A percentile compares a stretch with the other conserved stretches of the same genome.
These are phyloP conservation scores for Kazachstania martiniae DNA, from an alignment of 805 yeast species.

Conservation along the genomic window DNA sequence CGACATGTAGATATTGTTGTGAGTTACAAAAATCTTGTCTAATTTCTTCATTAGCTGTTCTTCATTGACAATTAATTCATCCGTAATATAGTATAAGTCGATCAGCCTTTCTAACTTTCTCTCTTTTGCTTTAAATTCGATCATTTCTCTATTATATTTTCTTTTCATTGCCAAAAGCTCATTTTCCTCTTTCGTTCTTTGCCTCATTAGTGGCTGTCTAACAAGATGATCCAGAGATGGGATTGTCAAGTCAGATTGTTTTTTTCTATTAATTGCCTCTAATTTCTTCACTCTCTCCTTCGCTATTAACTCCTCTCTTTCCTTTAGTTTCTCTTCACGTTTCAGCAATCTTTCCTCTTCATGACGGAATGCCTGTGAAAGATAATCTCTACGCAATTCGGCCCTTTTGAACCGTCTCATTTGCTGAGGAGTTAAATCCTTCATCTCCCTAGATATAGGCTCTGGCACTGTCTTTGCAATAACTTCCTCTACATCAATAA, in stretches of 20 bases:
- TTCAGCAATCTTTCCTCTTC: constrained; percentile 41
- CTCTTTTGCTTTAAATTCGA: constrained; percentile 42
- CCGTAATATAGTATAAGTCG: constrained; percentile 61
- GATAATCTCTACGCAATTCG: constrained; percentile 61
- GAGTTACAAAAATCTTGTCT: constrained; percentile 20
- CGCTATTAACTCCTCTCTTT: constrained; percentile 30
- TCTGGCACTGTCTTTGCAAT: constrained; percentile 41
- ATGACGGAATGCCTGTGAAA: constrained; percentile 47
- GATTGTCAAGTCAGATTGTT: constrained; percentile 44
- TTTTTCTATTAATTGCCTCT: constrained; percentile 11
- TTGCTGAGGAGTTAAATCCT: constrained; percentile 12
- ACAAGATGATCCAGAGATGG: constrained; percentile 68
- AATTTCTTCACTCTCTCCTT: constrained; percentile 27
- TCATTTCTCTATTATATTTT: constrained; percentile 50
- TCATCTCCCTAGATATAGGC: constrained; percentile 28
- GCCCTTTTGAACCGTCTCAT: constrained; percentile 29
- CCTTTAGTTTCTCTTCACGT: constrained; percentile 19
- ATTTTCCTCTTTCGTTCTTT: constrained; percentile 61
- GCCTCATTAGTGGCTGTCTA: constrained; percentile 59
- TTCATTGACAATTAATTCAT: constrained; percentile 63
- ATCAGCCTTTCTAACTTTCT: constrained; percentile 46
- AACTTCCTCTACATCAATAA: constrained; percentile 49
- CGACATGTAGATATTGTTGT: constrained; percentile 8
- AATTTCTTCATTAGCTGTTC: constrained; percentile 35
- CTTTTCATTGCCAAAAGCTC: constrained; percentile 48